Evolutionary conservation across 495 filamentous ascomycete species (phyloP), one percentile per base, ranked within the genome.

Genomic region (Neurospora pannonica): DNA sequence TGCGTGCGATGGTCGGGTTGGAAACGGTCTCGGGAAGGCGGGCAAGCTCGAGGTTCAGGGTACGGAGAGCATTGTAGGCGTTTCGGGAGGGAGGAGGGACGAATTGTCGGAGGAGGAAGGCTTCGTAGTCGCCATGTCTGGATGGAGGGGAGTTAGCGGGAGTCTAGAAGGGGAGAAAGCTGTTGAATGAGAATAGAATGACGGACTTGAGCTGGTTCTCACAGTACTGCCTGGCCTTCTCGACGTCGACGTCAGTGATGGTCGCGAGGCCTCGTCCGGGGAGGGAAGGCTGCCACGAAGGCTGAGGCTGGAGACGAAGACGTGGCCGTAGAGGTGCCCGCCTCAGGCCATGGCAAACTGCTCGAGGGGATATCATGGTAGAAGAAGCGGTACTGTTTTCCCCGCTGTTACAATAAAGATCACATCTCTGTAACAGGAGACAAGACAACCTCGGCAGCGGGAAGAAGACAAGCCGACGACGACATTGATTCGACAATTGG

Each of bases 11-110:
- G 21, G 92, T 91, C 31, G 90, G 88, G 42, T 89, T 94, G 72
- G 92, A 94, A 21, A 94, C 94, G 9, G 91, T 89, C 85, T 98
- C 95, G 71, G 95, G 92, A 75, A 98, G 91, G 43, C 91, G 87
- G 46, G 95, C 94, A 46, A 97, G 87, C 76, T 97, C 94, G 79
- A 97, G 87, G 80, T 99, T 99, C 83, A 99, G 89, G 40, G 96
- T 93, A 48, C 95, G 93, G 42, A 99, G 88, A 71, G 95, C 94
- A 75, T 97, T 89, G 84, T 98, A 97, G 74, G 93, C 92, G 79
- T 95, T 89, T 76, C 88, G 90, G 4, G 90, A 85, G 11, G 88
- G 82, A 1, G 84, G 85, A 21, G 94, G 94, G 72, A 97, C 87
- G 84, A 98, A 97, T 73, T 91, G 89, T 73, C 91, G 89, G 72